A percentile compares a stretch with the other conserved stretches of the same genome.
Evolutionary conservation across 345 rosid species (phyloP).

Genomic region (Linum trigynum): DNA sequence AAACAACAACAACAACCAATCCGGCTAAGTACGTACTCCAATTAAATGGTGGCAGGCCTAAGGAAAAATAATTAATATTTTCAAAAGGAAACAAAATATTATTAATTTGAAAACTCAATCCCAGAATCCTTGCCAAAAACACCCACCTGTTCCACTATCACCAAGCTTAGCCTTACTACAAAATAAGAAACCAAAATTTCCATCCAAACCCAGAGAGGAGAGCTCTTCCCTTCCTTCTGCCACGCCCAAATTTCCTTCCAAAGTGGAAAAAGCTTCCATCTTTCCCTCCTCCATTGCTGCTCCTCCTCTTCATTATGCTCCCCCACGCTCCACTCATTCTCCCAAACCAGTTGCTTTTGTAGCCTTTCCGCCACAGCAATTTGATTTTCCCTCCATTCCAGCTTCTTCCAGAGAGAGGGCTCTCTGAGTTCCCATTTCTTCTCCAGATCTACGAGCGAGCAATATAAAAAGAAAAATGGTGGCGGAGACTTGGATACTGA

Average conservation of each 20-base stretch:
- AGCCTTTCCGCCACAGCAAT: not conserved
- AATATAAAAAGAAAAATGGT: slow-evolving; percentile 43
- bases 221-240: not conserved
- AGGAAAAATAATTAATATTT: no score
- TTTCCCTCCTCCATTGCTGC: not conserved
- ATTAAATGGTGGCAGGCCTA: not conserved
- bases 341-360: not conserved
- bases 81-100: no score
- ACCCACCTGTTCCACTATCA: not conserved
- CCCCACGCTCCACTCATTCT: not conserved
- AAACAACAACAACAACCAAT: not conserved
- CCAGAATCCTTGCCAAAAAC: not conserved
- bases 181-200: not conserved
- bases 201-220: not conserved
- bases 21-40: not conserved
- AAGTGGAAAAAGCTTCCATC: not conserved
- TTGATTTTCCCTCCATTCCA: not conserved
- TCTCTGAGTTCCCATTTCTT: no score
- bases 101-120: no score
- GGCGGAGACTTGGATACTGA: slow-evolving; percentile 88
- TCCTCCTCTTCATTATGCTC: not conserved
- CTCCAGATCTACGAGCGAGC: not conserved
- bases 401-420: no score
- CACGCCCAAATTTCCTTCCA: not conserved
- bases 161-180: not conserved